These are phyloP conservation scores for Berkeleyomyces basicola DNA, from an alignment of 2,329 filamentous ascomycete species.

Conservation along the genomic window DNA sequence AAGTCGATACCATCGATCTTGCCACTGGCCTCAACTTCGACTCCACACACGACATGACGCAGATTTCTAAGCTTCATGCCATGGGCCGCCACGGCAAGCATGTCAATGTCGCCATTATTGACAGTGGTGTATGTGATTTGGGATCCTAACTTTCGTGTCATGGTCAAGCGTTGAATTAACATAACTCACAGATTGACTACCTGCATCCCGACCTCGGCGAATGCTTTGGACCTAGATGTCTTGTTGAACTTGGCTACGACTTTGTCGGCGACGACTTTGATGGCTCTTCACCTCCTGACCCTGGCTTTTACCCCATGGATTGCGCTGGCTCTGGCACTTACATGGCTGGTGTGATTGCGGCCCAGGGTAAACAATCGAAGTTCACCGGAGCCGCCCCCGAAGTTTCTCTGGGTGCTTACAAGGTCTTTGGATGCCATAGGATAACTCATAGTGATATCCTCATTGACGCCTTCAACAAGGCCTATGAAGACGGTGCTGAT, in stretches of 20 bases:
- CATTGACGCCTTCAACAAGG: constrained; percentile 41
- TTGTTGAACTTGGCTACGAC: constrained; percentile 41
- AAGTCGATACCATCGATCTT: not conserved
- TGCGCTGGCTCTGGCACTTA: constrained; percentile 45
- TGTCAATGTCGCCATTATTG: constrained; percentile 36
- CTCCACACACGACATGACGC: constrained; percentile 38
- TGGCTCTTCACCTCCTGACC: constrained; percentile 15
- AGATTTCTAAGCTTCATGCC: constrained; percentile 35
- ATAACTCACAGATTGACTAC: constrained; percentile 31
- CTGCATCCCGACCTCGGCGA: constrained; percentile 45
- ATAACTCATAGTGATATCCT: constrained; percentile 37
- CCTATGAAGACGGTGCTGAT: constrained; percentile 40
- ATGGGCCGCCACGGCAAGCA: constrained; percentile 33
- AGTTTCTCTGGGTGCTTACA: constrained; percentile 38
- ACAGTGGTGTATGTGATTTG: constrained; percentile 31
- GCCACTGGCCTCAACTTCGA: constrained; percentile 18
- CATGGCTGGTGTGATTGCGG: constrained; percentile 45
- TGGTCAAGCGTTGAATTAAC: no score
- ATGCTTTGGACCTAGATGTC: constrained; percentile 42
- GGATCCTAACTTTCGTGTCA: not conserved
- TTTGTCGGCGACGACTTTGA: constrained; percentile 39
- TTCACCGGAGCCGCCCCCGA: constrained; percentile 37
- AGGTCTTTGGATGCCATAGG: constrained; percentile 39
- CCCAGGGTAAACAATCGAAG: constrained; percentile 32
- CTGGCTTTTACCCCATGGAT: constrained; percentile 31